Percentiles rank a stretch among this genome's conserved stretches.
phyloP scores from a whole-genome alignment of 176 grass and related monocot genomes.

The Zea luxurians region DNA sequence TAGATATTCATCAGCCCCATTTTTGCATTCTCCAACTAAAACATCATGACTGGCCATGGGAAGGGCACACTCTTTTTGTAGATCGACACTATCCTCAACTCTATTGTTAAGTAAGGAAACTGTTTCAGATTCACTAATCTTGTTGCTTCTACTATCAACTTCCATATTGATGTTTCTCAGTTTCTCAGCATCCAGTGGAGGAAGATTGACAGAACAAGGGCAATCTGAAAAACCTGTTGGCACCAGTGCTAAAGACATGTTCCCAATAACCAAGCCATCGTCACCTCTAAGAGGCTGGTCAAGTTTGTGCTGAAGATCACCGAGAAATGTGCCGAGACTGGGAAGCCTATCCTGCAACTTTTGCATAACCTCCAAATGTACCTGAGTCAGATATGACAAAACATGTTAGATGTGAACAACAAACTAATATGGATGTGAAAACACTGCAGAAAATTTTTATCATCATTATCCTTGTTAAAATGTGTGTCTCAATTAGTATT shows the following conservation, averaged over 20 bases:
- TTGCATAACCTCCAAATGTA: slow-evolving; percentile 28
- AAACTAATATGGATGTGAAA: slow-evolving; percentile 18
- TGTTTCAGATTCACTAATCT: slow-evolving; percentile 32
- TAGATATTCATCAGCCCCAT: slow-evolving; percentile 30
- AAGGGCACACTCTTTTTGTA: slow-evolving; percentile 28
- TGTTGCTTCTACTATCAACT: slow-evolving; percentile 13
- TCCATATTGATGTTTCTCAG: background rate
- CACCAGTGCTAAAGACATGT: slow-evolving; percentile 12
- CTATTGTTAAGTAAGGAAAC: slow-evolving; percentile 9
- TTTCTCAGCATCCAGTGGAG: slow-evolving; percentile 26
- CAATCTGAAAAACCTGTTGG: slow-evolving; percentile 6
- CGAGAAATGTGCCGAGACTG: background rate
- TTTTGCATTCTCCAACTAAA: slow-evolving; percentile 11
- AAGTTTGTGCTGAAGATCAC: slow-evolving; percentile 5
- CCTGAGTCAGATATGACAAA: slow-evolving; percentile 38
- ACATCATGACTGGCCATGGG: background rate
- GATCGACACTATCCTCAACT: slow-evolving; percentile 40
- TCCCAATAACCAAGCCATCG: background rate
- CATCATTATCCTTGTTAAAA: background rate
- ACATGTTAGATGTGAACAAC: background rate
- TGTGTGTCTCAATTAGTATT: background rate
- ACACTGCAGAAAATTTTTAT: background rate
- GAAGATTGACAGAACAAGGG: background rate
- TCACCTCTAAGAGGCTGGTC: slow-evolving; percentile 18
- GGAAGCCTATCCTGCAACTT: slow-evolving; percentile 27